Conservation (phyloP, 2,329 filamentous ascomycete species). For the Dothistroma septosporum region DNA sequence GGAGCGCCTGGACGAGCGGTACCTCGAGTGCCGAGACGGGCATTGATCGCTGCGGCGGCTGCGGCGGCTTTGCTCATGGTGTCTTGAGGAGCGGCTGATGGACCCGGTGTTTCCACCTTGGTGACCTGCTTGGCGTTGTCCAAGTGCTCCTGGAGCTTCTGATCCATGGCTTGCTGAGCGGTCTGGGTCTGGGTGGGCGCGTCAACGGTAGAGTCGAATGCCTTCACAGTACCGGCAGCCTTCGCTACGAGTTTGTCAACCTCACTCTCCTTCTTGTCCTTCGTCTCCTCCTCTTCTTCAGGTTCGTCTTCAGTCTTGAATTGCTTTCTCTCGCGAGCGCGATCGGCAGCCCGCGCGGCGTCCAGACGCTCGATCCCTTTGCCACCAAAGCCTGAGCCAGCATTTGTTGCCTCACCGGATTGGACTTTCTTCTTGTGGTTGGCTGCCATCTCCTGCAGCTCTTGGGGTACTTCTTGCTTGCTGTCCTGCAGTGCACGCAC, state of each 20-base stretch:
- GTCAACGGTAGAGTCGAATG: constrained; percentile 21
- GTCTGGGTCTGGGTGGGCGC: constrained; percentile 8
- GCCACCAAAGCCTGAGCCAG: constrained; percentile 82
- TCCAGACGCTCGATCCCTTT: constrained; percentile 91
- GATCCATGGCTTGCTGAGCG: constrained; percentile 19
- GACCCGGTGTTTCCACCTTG: constrained; percentile 57
- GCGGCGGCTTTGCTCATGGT: constrained; percentile 59
- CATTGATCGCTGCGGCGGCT: constrained; percentile 88
- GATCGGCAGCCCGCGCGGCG: constrained; percentile 81
- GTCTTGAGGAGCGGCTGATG: constrained; percentile 31
- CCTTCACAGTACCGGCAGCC: constrained; percentile 54
- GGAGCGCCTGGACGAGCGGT: constrained; percentile 87
- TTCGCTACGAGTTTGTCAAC: constrained; percentile 52
- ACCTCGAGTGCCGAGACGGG: constrained; percentile 62
- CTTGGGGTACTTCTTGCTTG: constrained; percentile 74
- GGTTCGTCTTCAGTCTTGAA: constrained; percentile 83
- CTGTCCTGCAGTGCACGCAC: constrained; percentile 90
- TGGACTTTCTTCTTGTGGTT: constrained; percentile 87
- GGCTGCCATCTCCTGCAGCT: constrained; percentile 57
- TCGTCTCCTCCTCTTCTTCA: constrained; percentile 66
- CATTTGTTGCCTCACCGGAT: constrained; percentile 81
- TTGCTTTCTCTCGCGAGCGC: constrained; percentile 78
- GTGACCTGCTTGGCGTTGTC: constrained; percentile 70
- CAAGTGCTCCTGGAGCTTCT: constrained; percentile 43
- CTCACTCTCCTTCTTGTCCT: constrained; percentile 45